Base-by-base conservation (phyloP, 768 basidiomycete genomes). In the Vararia minispora region DNA sequence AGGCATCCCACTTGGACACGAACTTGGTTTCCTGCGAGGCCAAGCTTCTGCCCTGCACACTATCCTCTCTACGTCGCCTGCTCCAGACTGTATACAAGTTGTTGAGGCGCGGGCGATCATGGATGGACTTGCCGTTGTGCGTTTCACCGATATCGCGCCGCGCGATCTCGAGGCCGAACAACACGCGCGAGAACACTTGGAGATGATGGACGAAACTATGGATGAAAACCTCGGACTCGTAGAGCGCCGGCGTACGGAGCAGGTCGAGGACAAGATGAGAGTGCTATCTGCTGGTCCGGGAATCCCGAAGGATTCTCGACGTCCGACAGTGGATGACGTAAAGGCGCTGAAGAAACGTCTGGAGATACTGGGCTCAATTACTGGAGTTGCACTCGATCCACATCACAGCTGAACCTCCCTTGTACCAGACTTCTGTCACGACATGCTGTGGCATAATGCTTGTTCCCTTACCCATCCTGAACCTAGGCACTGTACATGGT, bases 1-100 rank as follows among this genome's bases (percentile, higher is more conserved):
- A 8, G 87, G 90, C 1, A 76, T 69, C 2, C 82, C 85, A 0
- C 58, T 83, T 12, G 89, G 91, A 1, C 73, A 79, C 18, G 70
- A 84, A 43, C 56, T 97, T 2, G 94, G 94, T 3, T 54, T 67
- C 27, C 63, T 94, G 13, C 76, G 91, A 17, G 95, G 92, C 0
- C 58, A 68, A 18, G 66, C 76, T 0, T 70, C 79, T 6, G 80
- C 76, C 0, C 53, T 89, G 6, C 58, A 82, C 14, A 53, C 75
- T 2, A 67, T 79, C 43, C 59, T 89, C 33, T 50, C 62, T 20
- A 61, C 68, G 14, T 34, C 65, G 6, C 30, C 39, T 14, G 21
- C 29, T 16, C 46, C 56, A 11, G 33, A 44, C 13, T 40, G 44
- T 23, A n/a, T 47, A 7, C 31, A 62, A n/a, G 41, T 69, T 0